These are phyloP conservation scores for Galerina marginata DNA, from an alignment of 768 basidiomycete species.

Conservation along the genomic window DNA sequence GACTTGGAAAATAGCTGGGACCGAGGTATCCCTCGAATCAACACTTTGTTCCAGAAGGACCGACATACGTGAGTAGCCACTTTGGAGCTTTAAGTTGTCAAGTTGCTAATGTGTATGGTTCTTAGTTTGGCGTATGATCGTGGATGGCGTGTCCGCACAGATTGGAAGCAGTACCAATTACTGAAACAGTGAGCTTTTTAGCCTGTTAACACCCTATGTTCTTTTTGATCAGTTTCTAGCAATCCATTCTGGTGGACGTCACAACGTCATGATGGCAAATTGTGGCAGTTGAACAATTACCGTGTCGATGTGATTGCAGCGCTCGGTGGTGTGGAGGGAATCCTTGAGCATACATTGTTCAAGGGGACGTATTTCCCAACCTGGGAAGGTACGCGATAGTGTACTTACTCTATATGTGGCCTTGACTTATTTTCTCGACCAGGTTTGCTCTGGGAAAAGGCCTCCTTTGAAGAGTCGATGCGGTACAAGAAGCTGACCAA, in stretches of 20 bases:
- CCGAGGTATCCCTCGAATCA: constrained; percentile 97
- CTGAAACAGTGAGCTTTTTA: constrained; percentile 85
- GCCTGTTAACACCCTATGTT: background rate
- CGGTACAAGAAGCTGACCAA: constrained; percentile 97
- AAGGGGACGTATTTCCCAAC: constrained; percentile 98
- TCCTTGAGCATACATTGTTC: constrained; percentile 96
- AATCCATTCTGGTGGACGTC: constrained; percentile 99
- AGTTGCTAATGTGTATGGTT: constrained; percentile 9
- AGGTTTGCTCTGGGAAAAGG: constrained; percentile 98
- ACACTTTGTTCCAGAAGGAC: constrained; percentile 99
- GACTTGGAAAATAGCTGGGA: constrained; percentile 99
- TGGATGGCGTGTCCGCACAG: constrained; percentile 97
- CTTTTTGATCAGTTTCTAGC: constrained; percentile 41
- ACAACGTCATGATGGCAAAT: constrained; percentile 93
- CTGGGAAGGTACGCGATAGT: constrained; percentile 74
- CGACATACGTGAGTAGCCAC: constrained; percentile 75
- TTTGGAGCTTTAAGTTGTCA: background rate
- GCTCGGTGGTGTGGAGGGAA: constrained; percentile 94
- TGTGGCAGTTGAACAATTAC: constrained; percentile 98
- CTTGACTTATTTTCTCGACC: constrained; percentile 5
- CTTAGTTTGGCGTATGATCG: constrained; percentile 94
- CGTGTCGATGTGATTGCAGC: constrained; percentile 99
- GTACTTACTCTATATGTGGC: background rate
- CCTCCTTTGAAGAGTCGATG: constrained; percentile 96
- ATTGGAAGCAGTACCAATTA: constrained; percentile 97